Base-by-base conservation (phyloP, 108 stramenopile genomes). In the Heterococcus sp. region DNA sequence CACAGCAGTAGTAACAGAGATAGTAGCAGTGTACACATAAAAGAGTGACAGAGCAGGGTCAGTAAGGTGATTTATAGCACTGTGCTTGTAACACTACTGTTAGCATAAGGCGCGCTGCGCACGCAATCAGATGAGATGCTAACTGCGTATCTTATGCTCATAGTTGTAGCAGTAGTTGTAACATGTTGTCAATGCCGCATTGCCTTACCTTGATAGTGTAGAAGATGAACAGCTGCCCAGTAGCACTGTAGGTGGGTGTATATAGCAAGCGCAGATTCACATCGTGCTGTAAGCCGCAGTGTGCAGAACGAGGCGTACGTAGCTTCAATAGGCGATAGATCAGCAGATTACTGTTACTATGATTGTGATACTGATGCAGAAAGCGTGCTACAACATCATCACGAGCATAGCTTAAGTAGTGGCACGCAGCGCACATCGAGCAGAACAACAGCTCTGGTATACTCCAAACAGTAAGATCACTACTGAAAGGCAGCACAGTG, bases 301-400 rank as follows among this genome's bases (percentile, higher is more conserved):
- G n/a, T n/a, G n/a, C n/a, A 58, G 71, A 32, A 37, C 76, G 34
- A 33, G 67, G 65, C n/a, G n/a, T n/a, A n/a, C 82, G 95, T 95
- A 32, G 93, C 71, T 65, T 95, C 92, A 88, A 96, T 93, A 84
- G 95, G 94, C 68, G 93, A 4, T 32, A 67, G 3, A 2, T 32
- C 32, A 3, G 66, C 26, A 3, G 66, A 3, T 3, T 5, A 67
- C 3, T 3, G 31, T 4, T 4, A 32, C 3, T 21, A 58, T 58
- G 21, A 58, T 21, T 58, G 8, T 8, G 46, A 8, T 21, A 58
- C 21, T 21, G 21, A 8, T 58, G 46, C 46, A 58, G 21, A 58
- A 14, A 8, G 46, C 46, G 14, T 58, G 46, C 46, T 8, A 8
- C 8, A 58, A 14, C 14, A 14, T 14, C 21, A 21, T 8, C 46